Percentiles rank a stretch among this genome's conserved stretches.
phyloP scores from a whole-genome alignment of 73 alveolate species.

The Paraurostyla sp. region DNA sequence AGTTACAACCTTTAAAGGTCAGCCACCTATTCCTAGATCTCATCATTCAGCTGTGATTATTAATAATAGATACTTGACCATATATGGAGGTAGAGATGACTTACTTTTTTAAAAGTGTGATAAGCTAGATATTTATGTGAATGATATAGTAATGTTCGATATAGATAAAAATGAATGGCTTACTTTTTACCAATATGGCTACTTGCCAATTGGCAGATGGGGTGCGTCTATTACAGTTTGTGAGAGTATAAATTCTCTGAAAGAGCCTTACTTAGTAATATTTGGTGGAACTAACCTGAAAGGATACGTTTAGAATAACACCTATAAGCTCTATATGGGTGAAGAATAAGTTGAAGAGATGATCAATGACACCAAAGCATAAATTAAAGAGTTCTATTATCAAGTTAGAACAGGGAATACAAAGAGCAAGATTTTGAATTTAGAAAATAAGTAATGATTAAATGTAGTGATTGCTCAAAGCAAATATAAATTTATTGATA shows the following conservation, averaged over 20 bases:
- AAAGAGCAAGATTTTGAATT: too few relatives aligned
- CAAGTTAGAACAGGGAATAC: slow-evolving; percentile 3
- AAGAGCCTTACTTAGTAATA: background rate
- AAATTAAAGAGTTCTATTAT: slow-evolving; percentile 2
- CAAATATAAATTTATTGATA: too few relatives aligned
- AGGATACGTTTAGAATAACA: slow-evolving; percentile 9
- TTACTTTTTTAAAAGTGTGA: slow-evolving; percentile 15
- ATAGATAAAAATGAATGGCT: background rate
- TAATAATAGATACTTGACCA: background rate
- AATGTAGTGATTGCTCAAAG: too few relatives aligned
- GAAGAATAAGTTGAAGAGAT: background rate
- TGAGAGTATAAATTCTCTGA: background rate
- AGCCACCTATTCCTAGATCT: slow-evolving; percentile 31
- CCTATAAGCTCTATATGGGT: slow-evolving; percentile 18
- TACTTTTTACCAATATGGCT: slow-evolving; percentile 2
- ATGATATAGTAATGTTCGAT: slow-evolving; percentile 39
- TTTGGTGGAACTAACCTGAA: slow-evolving; percentile 53
- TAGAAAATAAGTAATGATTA: too few relatives aligned
- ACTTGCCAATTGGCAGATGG: slow-evolving; percentile 23
- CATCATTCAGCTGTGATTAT: slow-evolving; percentile 23
- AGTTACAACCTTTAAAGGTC: background rate
- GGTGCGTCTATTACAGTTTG: background rate
- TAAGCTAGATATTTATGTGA: background rate
- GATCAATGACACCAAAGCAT: background rate
- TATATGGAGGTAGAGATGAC: slow-evolving; percentile 45